phyloP scores from a whole-genome alignment of 331 rosid species.

The Cydonia oblonga region DNA sequence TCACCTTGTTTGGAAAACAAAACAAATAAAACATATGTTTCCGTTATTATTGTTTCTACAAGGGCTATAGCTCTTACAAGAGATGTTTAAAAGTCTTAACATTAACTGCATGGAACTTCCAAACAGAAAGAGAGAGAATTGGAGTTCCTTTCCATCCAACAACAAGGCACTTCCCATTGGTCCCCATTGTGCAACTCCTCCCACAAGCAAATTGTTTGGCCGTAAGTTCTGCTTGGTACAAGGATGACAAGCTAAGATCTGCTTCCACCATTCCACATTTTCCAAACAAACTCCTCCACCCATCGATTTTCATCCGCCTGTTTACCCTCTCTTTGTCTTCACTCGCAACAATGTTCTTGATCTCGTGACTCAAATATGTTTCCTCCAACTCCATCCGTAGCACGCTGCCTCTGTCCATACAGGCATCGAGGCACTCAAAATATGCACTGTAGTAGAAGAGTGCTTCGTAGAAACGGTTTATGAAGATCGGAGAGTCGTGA shows the following conservation, averaged over 20 bases:
- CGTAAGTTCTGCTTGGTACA: constrained; percentile 43
- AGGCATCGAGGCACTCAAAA: constrained; percentile 42
- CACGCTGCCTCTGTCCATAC: constrained; percentile 33
- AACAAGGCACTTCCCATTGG: constrained; percentile 29
- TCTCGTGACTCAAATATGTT: constrained; percentile 16
- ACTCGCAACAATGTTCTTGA: constrained; percentile 30
- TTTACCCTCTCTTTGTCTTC: constrained; percentile 47
- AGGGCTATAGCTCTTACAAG: not conserved
- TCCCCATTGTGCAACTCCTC: constrained; percentile 29
- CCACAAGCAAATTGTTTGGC: constrained; percentile 31
- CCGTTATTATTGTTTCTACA: not conserved
- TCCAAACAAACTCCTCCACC: constrained; percentile 48
- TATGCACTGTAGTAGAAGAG: constrained; percentile 41
- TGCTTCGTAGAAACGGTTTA: constrained; percentile 44
- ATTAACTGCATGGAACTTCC: constrained; percentile 28
- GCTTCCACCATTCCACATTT: constrained; percentile 48
- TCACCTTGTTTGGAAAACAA: not conserved
- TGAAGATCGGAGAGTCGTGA: constrained; percentile 43
- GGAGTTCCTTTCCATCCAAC: constrained; percentile 67
- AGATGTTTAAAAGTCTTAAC: not conserved
- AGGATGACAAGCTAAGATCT: constrained; percentile 35
- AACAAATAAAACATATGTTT: not conserved
- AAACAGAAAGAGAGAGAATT: constrained; percentile 43
- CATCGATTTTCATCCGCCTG: constrained; percentile 45
- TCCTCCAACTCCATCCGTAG: constrained; percentile 28